phyloP scores from a whole-genome alignment of 139 green algal genomes.

The Chlorella sp. region DNA sequence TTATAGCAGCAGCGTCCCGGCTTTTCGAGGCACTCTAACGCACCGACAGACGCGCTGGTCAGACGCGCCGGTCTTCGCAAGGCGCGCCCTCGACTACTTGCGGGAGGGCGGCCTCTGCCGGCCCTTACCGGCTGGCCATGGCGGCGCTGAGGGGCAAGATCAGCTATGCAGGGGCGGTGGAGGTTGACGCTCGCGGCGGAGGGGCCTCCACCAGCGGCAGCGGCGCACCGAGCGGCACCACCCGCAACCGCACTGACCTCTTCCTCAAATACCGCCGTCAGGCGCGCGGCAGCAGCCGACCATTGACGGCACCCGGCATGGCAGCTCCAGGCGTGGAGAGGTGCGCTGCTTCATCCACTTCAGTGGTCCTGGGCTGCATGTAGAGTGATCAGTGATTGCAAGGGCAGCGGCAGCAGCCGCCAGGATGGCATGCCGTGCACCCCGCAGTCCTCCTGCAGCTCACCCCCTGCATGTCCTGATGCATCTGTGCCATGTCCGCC shows the following conservation, averaged over 20 bases:
- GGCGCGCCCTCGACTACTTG: too few species aligned
- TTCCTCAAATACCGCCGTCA: constrained; percentile 63
- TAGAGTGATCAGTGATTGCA: background rate
- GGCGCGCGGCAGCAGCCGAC: constrained; percentile 36
- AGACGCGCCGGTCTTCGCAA: too few species aligned
- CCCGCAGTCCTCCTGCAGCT: too few species aligned
- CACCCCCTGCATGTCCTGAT: background rate
- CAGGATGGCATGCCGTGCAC: too few species aligned
- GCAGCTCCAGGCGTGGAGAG: background rate
- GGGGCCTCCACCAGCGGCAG: constrained; percentile 30
- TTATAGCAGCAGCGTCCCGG: too few species aligned
- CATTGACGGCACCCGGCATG: background rate
- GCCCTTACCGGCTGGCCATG: background rate
- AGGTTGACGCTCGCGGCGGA: constrained; percentile 13
- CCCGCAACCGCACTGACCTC: constrained; percentile 59
- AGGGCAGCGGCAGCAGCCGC: too few species aligned
- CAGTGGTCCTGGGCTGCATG: background rate
- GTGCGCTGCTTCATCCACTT: background rate
- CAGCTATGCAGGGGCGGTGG: constrained; percentile 5
- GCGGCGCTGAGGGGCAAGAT: constrained; percentile 14
- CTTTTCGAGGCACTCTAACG: too few species aligned
- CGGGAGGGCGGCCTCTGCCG: too few species aligned
- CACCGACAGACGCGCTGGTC: too few species aligned
- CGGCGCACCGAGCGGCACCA: constrained; percentile 36
- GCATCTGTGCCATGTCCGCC: background rate